Evolutionary conservation across 2,329 filamentous ascomycete genomes (phyloP), one percentile per base, ranked within the genome.

Genomic region (Colletotrichum sublineola): DNA sequence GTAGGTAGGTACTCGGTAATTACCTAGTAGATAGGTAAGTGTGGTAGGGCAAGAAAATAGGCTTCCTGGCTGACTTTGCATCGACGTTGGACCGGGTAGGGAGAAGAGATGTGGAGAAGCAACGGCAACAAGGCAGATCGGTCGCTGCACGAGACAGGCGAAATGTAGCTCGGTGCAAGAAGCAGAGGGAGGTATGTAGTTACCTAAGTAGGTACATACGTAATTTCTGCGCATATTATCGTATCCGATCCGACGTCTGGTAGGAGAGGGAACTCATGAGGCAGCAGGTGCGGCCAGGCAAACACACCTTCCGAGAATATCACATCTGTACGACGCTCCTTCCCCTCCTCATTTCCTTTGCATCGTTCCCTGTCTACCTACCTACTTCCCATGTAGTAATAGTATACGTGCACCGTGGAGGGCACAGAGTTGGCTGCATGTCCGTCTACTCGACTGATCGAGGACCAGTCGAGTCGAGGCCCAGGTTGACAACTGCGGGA

Each of bases 101-200:
- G n/a, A 63, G 60, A 33, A 9, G 50, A 63, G 60, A 63, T 50
- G n/a, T 50, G 33, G 60, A 24, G 24, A 15, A 5, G 20, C 14
- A 62, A 20, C 20, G 44, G 42, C 6, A 44, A 7, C 3, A 42
- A 46, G 14, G 42, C 18, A 62, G 46, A 50, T 38, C 15, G 46
- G 12, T 46, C 40, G 42, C 36, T 29, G 42, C 40, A 61, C 5
- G 11, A 31, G 44, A 40, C 5, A 60, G 2, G 57, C n/a, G 40
- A 24, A 24, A 24, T 24, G 24, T 24, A 24, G 24, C 24, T 24
- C 1, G 24, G 24, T 24, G 24, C 24, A 24, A 24, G 24, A 24
- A 46, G 18, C n/a, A 38, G 8, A 36, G 7, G 5, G 8, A 63
- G 46, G 31, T 11, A 3, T 1, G 5, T 44, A 20, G 14, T 6